Evolutionary conservation across 805 yeast species (phyloP).

Genomic region (Sporopachydermia lactativora): DNA sequence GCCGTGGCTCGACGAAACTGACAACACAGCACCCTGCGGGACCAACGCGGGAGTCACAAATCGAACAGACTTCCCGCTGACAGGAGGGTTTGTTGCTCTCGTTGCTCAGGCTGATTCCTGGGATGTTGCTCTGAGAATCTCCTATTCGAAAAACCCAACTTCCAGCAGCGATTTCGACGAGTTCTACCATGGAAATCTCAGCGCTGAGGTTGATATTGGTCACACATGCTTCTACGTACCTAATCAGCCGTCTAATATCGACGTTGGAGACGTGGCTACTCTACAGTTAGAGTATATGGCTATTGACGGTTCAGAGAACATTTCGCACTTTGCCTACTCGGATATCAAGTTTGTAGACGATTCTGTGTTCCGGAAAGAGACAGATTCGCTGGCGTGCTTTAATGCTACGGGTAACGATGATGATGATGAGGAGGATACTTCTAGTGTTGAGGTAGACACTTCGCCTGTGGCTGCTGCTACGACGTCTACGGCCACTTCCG

Average conservation of each 20-base stretch:
- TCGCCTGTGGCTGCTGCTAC: constrained; percentile 42
- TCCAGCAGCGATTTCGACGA: constrained; percentile 26
- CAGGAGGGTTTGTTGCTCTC: constrained; percentile 31
- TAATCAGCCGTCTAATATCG: constrained; percentile 24
- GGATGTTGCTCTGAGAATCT: constrained; percentile 25
- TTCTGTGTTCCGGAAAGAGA: constrained; percentile 23
- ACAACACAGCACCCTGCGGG: constrained; percentile 34
- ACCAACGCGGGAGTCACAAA: constrained; percentile 21
- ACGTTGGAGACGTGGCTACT: constrained; percentile 28
- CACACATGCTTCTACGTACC: constrained; percentile 34
- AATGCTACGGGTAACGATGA: constrained; percentile 26
- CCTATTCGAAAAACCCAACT: constrained; percentile 26
- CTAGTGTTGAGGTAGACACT: constrained; percentile 7
- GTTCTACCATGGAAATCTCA: constrained; percentile 25
- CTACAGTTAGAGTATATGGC: constrained; percentile 30
- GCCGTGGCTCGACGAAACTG: constrained; percentile 32
- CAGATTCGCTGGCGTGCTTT: constrained; percentile 25
- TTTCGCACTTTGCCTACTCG: constrained; percentile 32
- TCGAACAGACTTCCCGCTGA: constrained; percentile 32
- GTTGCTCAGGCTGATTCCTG: constrained; percentile 29
- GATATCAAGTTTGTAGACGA: constrained; percentile 30
- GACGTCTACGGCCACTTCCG: constrained; percentile 38
- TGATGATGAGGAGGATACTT: constrained; percentile 16
- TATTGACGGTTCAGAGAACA: constrained; percentile 22
- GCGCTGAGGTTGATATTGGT: constrained; percentile 27